These are phyloP conservation scores for Russula griseocarnosa DNA, from an alignment of 768 basidiomycete species.

Conservation along the genomic window DNA sequence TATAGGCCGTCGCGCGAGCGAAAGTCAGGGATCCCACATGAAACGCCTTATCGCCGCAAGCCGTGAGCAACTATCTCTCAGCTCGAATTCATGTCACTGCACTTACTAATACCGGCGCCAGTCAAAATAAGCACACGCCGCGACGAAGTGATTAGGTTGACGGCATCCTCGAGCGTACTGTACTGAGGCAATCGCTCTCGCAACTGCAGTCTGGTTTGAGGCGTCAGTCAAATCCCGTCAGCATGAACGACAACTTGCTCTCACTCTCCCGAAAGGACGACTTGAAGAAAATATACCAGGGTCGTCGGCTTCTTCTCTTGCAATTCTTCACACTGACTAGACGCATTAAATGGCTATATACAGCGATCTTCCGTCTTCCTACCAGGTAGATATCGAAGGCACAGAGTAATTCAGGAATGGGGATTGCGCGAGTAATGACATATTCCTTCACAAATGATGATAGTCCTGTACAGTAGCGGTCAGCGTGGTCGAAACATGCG, in stretches of 20 bases:
- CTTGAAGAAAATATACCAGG: constrained; percentile 65
- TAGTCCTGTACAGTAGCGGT: constrained; percentile 49
- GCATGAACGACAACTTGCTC: constrained; percentile 30
- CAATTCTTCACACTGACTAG: constrained; percentile 57
- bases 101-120: constrained; percentile 79
- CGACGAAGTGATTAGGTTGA: constrained; percentile 59
- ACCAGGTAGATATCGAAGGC: constrained; percentile 76
- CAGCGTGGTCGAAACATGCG: neutral
- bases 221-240: neutral
- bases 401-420: constrained; percentile 62
- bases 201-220: constrained; percentile 51
- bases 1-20: constrained; percentile 79
- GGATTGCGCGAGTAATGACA: constrained; percentile 50
- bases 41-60: constrained; percentile 54
- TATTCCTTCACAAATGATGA: constrained; percentile 71
- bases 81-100: constrained; percentile 8
- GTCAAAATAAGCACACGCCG: constrained; percentile 71
- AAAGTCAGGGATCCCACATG: constrained; percentile 89
- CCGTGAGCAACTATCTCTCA: neutral
- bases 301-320: constrained; percentile 52
- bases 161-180: constrained; percentile 72
- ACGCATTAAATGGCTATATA: constrained; percentile 6
- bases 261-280: constrained; percentile 67
- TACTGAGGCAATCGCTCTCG: constrained; percentile 65
- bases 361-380: constrained; percentile 21